Base-by-base conservation (phyloP, 1,139 yeast genomes). In the Hemisphaericaspora lyxosophila region DNA sequence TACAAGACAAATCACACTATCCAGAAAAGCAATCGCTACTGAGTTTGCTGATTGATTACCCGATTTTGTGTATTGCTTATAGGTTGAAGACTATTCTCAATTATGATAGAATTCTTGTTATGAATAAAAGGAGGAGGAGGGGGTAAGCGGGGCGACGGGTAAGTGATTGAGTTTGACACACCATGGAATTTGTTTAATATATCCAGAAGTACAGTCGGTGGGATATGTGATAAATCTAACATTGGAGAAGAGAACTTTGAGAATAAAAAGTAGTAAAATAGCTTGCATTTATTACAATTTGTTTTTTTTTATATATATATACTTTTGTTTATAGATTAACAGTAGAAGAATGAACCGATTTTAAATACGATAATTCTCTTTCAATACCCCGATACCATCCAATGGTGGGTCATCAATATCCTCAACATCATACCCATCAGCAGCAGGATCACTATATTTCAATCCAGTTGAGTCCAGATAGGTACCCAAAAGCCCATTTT, bases 41-140 rank as follows among this genome's bases (percentile, higher is more conserved):
- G 79, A 74, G 49, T 75, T 75, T 43, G 38, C 54, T 7, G 53
- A 65, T 22, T 70, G 78, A 65, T 22, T 70, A 78, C 46, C 73
- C 82, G 0, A 73, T 75, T 33, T 60, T 76, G 45, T 75, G 80
- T 54, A 75, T 75, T 55, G 82, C 82, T 3, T 80, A 76, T 52
- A 62, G 82, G 45, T 64, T 76, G 54, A 71, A 69, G 48, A 76
- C 81, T 1, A 75, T 76, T 43, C 50, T 75, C 35, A 62, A 69
- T 43, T 75, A 75, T 45, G 81, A 76, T 49, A 60, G 70, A 43
- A 75, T 76, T 34, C 57, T 76, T 43, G 80, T 76, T 15, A 59
- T 77, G 64, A 81, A 75, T 48, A 60, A 67, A 33, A n/a, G n/a
- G n/a, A n/a, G n/a, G n/a, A n/a, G n/a, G n/a, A n/a, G n/a, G n/a